Base-by-base conservation (phyloP, 441 rosid species). In the Metrosideros polymorpha region DNA sequence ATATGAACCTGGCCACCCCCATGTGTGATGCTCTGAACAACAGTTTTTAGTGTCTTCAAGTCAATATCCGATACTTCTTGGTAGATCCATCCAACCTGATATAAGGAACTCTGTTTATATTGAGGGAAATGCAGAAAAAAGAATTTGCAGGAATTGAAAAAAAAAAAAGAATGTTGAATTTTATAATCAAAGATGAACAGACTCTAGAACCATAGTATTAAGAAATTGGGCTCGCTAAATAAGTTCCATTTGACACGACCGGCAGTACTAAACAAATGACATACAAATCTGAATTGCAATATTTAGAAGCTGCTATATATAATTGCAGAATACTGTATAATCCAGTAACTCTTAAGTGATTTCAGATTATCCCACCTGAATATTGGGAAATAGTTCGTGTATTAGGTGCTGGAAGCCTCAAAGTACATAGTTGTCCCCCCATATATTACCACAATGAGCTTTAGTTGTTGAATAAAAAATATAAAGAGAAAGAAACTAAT, bases 1-100 rank as follows among this genome's bases (percentile, higher is more conserved):
- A 84, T 86, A 91, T 32, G 59, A 83, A 94, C 98, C 98, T 95
- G 95, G 86, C 89, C 89, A 86, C 83, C 88, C n/a, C 77, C 91
- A 87, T 52, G 83, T 7, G 84, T 84, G 87, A 90, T 84, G 85
- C 86, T 89, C 88, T 77, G 83, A 53, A 93, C 88, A 86, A 84
- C 88, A 84, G 89, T 89, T 90, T 90, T 93, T 90, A 94, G 86
- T 39, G 88, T 91, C 89, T 93, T 91, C 54, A 87, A 87, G 87
- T 94, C 91, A 87, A 85, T 89, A 90, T 92, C 95, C 43, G 91
- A 91, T 84, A 89, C 87, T 88, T 92, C 94, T 54, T 91, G 86
- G 89, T 91, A 89, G 85, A 94, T 86, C 91, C 95, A 92, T 45
- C 97, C 96, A 51, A 94, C 95, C 98, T 95, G 89, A 86, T 50